These are phyloP conservation scores for Phalaenopsis aphrodite DNA, from an alignment of 106 monocot species.

Conservation along the genomic window DNA sequence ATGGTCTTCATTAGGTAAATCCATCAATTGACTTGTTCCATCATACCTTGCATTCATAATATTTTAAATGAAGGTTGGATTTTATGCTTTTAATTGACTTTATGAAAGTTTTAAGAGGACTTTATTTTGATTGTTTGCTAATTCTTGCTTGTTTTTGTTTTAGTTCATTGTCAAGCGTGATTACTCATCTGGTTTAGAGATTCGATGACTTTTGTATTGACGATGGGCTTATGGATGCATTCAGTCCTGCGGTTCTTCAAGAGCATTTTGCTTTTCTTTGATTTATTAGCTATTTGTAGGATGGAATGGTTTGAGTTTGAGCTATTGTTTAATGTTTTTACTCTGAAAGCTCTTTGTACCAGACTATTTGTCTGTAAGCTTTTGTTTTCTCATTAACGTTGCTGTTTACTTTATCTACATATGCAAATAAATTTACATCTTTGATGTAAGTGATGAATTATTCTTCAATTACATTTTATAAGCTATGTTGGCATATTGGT, in stretches of 20 bases:
- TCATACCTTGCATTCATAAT: background rate
- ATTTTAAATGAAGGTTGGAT: background rate
- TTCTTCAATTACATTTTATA: background rate
- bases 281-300: background rate
- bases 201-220: slow-evolving; percentile 30
- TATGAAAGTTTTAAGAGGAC: background rate
- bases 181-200: slow-evolving; percentile 29
- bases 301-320: background rate
- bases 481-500: background rate
- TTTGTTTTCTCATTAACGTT: background rate
- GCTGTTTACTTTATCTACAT: background rate
- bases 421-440: background rate
- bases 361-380: background rate
- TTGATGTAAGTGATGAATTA: background rate
- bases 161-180: slow-evolving; percentile 27
- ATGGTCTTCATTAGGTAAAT: slow-evolving; percentile 47
- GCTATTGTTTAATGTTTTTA: background rate
- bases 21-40: background rate
- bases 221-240: slow-evolving; percentile 13
- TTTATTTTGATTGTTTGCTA: slow-evolving; percentile 16
- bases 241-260: slow-evolving; percentile 9
- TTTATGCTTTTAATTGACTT: background rate
- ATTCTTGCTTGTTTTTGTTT: slow-evolving; percentile 11
- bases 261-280: background rate
- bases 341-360: background rate